phyloP scores from a whole-genome alignment of 2,329 filamentous ascomycete species.

The Elsinoe australis region DNA sequence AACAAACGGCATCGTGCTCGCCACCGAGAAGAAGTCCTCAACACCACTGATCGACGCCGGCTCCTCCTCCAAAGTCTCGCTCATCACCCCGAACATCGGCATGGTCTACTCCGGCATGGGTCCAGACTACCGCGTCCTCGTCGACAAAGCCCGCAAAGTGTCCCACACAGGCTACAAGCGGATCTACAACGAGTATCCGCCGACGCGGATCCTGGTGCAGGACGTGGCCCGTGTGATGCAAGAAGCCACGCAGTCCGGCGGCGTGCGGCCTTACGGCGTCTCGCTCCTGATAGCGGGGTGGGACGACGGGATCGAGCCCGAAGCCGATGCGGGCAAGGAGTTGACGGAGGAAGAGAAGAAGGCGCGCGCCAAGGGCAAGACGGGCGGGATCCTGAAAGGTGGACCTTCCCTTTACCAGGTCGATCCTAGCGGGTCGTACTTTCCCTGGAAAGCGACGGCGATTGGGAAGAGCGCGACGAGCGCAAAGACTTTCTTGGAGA shows the following conservation, averaged over 20 bases:
- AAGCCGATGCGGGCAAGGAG: slow-evolving; percentile 48
- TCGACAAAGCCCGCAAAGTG: slow-evolving; percentile 96
- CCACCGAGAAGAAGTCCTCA: slow-evolving; percentile 98
- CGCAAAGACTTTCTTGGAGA: slow-evolving; percentile 98
- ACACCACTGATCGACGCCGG: slow-evolving; percentile 92
- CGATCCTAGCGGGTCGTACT: slow-evolving; percentile 97
- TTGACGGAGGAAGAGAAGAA: slow-evolving; percentile 54
- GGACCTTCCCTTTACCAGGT: slow-evolving; percentile 98
- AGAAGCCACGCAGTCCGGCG: slow-evolving; percentile 95
- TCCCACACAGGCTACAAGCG: slow-evolving; percentile 98
- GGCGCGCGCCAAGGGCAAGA: slow-evolving; percentile 75
- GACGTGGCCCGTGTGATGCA: slow-evolving; percentile 97
- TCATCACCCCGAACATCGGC: slow-evolving; percentile 97
- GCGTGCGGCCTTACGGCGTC: slow-evolving; percentile 94
- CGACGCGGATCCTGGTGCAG: slow-evolving; percentile 96
- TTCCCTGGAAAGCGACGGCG: slow-evolving; percentile 98
- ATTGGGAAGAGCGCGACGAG: slow-evolving; percentile 98
- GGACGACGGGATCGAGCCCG: slow-evolving; percentile 93
- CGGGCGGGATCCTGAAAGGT: slow-evolving; percentile 88
- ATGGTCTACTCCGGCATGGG: slow-evolving; percentile 99
- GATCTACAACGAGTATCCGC: slow-evolving; percentile 99
- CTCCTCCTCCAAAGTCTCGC: slow-evolving; percentile 92
- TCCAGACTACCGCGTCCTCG: slow-evolving; percentile 92
- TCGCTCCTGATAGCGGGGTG: slow-evolving; percentile 92
- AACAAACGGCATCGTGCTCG: slow-evolving; percentile 96